Evolutionary conservation across 78 protist species (phyloP).

Genomic region (Dictyostelium citrinum): DNA sequence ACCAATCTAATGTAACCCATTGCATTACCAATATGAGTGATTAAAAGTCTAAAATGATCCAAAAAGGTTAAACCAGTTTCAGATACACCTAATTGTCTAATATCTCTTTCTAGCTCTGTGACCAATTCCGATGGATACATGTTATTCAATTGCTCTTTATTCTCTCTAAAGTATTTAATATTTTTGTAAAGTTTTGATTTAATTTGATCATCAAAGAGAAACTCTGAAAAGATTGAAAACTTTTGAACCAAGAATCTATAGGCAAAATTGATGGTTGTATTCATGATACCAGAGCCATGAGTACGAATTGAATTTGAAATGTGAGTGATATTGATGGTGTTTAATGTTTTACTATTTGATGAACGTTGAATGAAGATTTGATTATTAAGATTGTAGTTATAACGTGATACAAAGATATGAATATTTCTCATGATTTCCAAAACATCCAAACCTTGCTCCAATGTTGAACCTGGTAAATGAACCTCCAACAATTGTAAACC

Average conservation of each 20-base stretch:
- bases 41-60: constrained; percentile 93
- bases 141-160: constrained; percentile 56
- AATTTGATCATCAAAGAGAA: constrained; percentile 97
- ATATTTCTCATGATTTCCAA: constrained; percentile 96
- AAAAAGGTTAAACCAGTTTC: constrained; percentile 82
- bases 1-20: constrained; percentile 97
- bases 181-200: constrained; percentile 88
- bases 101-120: constrained; percentile 84
- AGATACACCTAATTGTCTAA: constrained; percentile 87
- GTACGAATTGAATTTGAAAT: constrained; percentile 96
- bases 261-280: constrained; percentile 97
- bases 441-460: constrained; percentile 96
- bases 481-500: constrained; percentile 82
- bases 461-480: constrained; percentile 91
- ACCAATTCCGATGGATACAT: constrained; percentile 93
- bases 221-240: constrained; percentile 91
- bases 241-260: constrained; percentile 86
- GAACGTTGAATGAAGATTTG: constrained; percentile 92
- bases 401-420: constrained; percentile 94
- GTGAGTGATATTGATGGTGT: constrained; percentile 94
- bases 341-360: constrained; percentile 83
- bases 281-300: constrained; percentile 98
- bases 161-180: constrained; percentile 63
- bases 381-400: constrained; percentile 95
- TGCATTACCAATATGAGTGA: constrained; percentile 97